Percentiles rank a stretch among this genome's conserved stretches.
Evolutionary conservation across 2,329 filamentous ascomycete genomes (phyloP).

Genomic region (Penicillium sp.): DNA sequence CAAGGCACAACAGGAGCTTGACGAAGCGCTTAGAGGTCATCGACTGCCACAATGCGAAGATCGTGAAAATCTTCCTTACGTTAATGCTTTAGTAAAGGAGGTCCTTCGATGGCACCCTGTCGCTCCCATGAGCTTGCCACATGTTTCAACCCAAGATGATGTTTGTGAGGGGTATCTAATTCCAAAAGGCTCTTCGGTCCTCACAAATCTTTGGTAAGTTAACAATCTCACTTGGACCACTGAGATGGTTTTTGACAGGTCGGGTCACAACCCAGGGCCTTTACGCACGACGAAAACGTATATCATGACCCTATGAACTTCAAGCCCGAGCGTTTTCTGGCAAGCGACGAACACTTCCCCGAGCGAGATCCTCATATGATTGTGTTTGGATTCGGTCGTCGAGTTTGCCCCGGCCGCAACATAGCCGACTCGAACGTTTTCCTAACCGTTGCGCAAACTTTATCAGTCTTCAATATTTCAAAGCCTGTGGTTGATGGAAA

Average conservation of each 20-base stretch:
- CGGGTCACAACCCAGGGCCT: no score
- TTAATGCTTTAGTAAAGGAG: slow-evolving; percentile 40
- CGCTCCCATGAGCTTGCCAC: slow-evolving; percentile 30
- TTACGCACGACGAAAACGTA: slow-evolving; percentile 41
- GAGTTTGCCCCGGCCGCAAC: slow-evolving; percentile 25
- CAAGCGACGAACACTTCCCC: slow-evolving; percentile 29
- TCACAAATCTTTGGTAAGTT: slow-evolving; percentile 43
- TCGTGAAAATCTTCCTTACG: slow-evolving; percentile 36
- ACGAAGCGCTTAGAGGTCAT: slow-evolving; percentile 35
- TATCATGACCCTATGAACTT: slow-evolving; percentile 46
- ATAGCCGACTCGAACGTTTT: slow-evolving; percentile 26
- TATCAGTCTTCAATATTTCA: slow-evolving; percentile 25
- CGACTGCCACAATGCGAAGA: slow-evolving; percentile 42
- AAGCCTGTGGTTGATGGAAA: slow-evolving; percentile 19
- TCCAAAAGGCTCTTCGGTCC: slow-evolving; percentile 41
- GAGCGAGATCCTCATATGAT: slow-evolving; percentile 43
- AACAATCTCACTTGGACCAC: no score
- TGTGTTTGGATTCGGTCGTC: slow-evolving; percentile 28
- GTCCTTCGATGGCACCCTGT: slow-evolving; percentile 36
- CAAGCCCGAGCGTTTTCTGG: slow-evolving; percentile 49
- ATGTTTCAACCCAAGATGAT: slow-evolving; percentile 29
- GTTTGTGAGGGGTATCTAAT: slow-evolving; percentile 31
- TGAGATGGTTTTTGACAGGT: no score
- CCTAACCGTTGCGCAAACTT: slow-evolving; percentile 19
- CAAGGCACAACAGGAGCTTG: slow-evolving; percentile 50